A percentile compares a stretch with the other conserved stretches of the same genome.
Conservation (phyloP, 2,329 filamentous ascomycete species). For the Xylariales sp. region DNA sequence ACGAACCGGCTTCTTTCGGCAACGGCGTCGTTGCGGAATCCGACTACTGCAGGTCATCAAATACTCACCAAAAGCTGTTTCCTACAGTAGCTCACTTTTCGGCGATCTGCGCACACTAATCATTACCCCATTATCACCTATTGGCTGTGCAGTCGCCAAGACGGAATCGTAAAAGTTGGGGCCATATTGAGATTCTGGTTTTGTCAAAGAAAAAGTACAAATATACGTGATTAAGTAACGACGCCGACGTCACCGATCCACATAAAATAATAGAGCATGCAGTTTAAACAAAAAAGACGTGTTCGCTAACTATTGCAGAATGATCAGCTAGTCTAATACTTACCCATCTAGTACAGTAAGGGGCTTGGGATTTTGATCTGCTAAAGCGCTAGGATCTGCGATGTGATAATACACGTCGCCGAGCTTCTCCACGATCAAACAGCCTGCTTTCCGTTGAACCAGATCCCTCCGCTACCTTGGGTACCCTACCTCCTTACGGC, state of each 20-base stretch:
- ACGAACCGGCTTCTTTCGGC: conserved; percentile 7
- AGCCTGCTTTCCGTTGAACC: conserved; percentile 16
- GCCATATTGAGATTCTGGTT: neutral
- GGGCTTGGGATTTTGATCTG: neutral
- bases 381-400: conserved; percentile 12
- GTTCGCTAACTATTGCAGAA: conserved; percentile 10
- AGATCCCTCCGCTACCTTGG: conserved; percentile 6
- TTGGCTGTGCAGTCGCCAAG: conserved; percentile 7
- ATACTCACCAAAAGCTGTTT: conserved; percentile 4
- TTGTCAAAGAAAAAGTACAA: neutral
- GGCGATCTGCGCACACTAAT: neutral
- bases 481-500: neutral
- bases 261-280: conserved; percentile 10
- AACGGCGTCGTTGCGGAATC: conserved; percentile 26
- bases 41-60: conserved; percentile 30
- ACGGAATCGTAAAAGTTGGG: neutral
- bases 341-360: neutral
- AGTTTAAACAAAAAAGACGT: conserved; percentile 16
- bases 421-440: conserved; percentile 9
- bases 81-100: conserved; percentile 9
- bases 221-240: conserved; percentile 13
- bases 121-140: neutral
- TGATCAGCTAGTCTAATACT: conserved; percentile 18
- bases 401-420: conserved; percentile 17
- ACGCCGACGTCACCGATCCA: conserved; percentile 13